Evolutionary conservation across 306 rosid species (phyloP).

Genomic region (Lathyrus oleraceus): DNA sequence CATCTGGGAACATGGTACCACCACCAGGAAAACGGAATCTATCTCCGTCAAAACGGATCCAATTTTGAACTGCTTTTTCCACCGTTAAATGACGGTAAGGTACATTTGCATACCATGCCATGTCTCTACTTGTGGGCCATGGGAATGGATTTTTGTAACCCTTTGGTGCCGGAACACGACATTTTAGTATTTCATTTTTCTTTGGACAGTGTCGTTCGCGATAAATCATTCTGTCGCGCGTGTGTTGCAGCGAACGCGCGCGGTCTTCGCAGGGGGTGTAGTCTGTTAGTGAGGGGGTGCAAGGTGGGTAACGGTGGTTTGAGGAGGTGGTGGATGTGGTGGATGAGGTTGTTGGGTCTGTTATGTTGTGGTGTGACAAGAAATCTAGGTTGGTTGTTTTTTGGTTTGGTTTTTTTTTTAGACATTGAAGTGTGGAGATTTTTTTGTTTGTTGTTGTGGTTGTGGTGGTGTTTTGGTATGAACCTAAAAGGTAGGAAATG

Average conservation of each 20-base stretch:
- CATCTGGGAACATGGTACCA: conserved; percentile 85
- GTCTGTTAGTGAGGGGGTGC: conserved; percentile 52
- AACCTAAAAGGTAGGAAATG: conserved; percentile 54
- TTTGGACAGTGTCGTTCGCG: conserved; percentile 81
- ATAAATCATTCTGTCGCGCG: conserved; percentile 55
- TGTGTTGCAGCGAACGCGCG: conserved; percentile 47
- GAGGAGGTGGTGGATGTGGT: not conserved
- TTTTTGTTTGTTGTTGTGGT: not conserved
- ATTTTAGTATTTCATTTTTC: conserved; percentile 44
- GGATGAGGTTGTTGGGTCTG: conserved; percentile 18
- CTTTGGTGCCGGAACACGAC: conserved; percentile 75
- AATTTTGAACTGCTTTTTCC: conserved; percentile 92
- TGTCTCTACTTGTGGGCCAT: conserved; percentile 79
- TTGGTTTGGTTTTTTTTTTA: not conserved
- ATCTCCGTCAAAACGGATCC: conserved; percentile 73
- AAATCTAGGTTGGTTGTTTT: conserved; percentile 44
- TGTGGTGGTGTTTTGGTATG: conserved; percentile 38
- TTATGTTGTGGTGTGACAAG: conserved; percentile 43
- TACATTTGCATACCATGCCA: conserved; percentile 81
- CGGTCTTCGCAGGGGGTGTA: conserved; percentile 87
- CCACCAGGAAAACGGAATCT: conserved; percentile 78
- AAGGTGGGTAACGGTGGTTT: conserved; percentile 37
- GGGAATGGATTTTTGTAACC: conserved; percentile 64
- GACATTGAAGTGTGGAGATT: conserved; percentile 24
- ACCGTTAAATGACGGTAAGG: conserved; percentile 82